phyloP scores from a whole-genome alignment of 1,139 yeast species.

The Diutina siamensis region DNA sequence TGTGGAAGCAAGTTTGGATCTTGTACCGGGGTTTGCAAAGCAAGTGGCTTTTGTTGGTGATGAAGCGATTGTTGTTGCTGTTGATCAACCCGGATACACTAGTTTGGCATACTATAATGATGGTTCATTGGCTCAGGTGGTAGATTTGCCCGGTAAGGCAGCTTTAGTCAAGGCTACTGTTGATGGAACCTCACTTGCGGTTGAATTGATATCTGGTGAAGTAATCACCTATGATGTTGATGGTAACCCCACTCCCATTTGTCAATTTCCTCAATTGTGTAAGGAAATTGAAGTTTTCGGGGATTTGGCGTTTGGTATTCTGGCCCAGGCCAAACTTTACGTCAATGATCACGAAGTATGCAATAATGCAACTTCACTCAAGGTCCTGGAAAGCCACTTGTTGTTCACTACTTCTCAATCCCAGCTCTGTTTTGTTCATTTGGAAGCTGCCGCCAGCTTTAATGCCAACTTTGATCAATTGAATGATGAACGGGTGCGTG shows the following conservation, averaged over 20 bases:
- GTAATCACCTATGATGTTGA: background rate
- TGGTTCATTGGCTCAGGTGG: background rate
- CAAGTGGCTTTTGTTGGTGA: constrained; percentile 1
- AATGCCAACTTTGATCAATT: constrained; percentile 16
- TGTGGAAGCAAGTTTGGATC: background rate
- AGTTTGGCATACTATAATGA: background rate
- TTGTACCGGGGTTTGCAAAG: constrained; percentile 2
- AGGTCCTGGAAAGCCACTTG: constrained; percentile 60
- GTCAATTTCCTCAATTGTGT: constrained; percentile 1
- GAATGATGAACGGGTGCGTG: constrained; percentile 72
- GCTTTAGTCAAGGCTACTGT: background rate
- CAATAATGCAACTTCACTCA: constrained; percentile 72
- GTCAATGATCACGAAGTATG: constrained; percentile 55
- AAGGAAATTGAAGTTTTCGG: background rate
- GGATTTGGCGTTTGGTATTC: constrained; percentile 34
- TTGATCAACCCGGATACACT: background rate
- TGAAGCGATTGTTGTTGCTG: background rate
- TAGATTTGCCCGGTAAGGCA: background rate
- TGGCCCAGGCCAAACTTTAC: constrained; percentile 63
- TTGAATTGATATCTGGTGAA: background rate
- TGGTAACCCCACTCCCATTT: background rate
- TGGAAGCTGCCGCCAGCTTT: constrained; percentile 25
- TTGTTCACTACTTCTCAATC: constrained; percentile 86
- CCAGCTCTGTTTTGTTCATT: constrained; percentile 70
- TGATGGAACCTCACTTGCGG: background rate